phyloP scores from a whole-genome alignment of 1,284 basidiomycete genomes.

The Cystobasidiaceae sp. region DNA sequence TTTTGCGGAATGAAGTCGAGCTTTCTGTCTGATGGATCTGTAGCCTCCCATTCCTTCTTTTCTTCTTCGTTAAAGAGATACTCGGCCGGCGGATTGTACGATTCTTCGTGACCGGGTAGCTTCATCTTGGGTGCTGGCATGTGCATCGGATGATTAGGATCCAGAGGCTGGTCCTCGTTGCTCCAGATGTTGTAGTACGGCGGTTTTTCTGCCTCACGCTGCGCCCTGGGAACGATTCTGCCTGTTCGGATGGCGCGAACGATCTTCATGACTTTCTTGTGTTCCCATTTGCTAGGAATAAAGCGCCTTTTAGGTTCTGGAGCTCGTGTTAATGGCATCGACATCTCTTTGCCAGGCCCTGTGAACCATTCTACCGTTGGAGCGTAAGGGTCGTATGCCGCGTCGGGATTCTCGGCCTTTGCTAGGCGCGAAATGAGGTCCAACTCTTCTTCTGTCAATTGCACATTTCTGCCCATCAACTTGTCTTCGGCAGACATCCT shows the following conservation, averaged over 20 bases:
- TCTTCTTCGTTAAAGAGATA: constrained; percentile 89
- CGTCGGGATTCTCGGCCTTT: constrained; percentile 85
- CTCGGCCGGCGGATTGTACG: constrained; percentile 97
- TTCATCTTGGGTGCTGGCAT: constrained; percentile 88
- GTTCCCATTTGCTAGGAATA: constrained; percentile 99
- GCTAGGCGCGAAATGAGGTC: constrained; percentile 91
- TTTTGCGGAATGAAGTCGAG: constrained; percentile 85
- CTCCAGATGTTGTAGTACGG: constrained; percentile 90
- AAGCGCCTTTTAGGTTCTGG: constrained; percentile 96
- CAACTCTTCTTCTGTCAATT: constrained; percentile 83
- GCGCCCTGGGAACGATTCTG: constrained; percentile 83
- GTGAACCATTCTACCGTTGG: constrained; percentile 96
- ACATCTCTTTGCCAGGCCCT: constrained; percentile 85
- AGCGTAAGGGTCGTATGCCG: constrained; percentile 83
- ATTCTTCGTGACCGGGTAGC: constrained; percentile 86
- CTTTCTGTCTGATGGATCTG: constrained; percentile 86
- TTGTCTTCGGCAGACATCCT: constrained; percentile 94
- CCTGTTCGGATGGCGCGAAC: constrained; percentile 96
- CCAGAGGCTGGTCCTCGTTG: constrained; percentile 48
- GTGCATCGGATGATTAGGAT: constrained; percentile 58
- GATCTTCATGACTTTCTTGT: constrained; percentile 99
- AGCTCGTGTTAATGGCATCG: constrained; percentile 83
- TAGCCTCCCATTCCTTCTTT: constrained; percentile 73
- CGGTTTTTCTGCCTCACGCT: constrained; percentile 60
- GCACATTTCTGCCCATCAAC: constrained; percentile 75